A percentile compares a stretch with the other conserved stretches of the same genome.
Conservation (phyloP, 2,329 filamentous ascomycete species). For the Claviceps fusiformis region DNA sequence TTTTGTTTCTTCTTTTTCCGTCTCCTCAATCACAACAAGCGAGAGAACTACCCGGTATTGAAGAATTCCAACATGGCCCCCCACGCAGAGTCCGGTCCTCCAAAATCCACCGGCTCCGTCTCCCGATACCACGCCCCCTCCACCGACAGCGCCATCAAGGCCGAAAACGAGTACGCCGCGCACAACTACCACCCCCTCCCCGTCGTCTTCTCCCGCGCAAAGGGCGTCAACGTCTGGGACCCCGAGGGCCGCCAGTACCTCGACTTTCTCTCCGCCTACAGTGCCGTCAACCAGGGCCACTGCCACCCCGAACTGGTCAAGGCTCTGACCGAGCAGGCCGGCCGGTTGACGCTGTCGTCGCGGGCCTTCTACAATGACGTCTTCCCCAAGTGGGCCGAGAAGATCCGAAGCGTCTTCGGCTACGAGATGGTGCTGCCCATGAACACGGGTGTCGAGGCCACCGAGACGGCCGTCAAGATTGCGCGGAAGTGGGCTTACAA, state of each 20-base stretch:
- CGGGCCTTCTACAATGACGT: conserved; percentile 98
- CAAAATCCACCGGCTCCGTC: conserved; percentile 13
- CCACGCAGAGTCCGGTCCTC: conserved; percentile 34
- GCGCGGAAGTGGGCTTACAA: conserved; percentile 98
- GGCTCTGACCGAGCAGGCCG: conserved; percentile 77
- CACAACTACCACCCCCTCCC: conserved; percentile 99
- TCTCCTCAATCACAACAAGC: neutral
- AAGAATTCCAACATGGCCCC: conserved; percentile 37
- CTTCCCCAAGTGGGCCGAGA: conserved; percentile 89
- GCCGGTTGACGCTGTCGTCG: conserved; percentile 79
- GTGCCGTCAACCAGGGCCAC: conserved; percentile 94
- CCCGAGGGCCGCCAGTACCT: conserved; percentile 91
- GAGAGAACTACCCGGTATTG: neutral
- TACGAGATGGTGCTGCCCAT: conserved; percentile 98
- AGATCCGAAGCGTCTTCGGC: conserved; percentile 75
- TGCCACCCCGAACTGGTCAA: conserved; percentile 94
- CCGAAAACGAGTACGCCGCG: conserved; percentile 74
- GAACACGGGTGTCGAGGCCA: conserved; percentile 94
- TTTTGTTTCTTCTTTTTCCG: neutral
- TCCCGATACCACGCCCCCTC: conserved; percentile 60
- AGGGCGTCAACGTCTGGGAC: conserved; percentile 87
- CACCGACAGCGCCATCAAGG: conserved; percentile 62
- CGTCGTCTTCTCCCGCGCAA: conserved; percentile 77
- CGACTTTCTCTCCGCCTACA: conserved; percentile 96
- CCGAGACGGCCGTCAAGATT: conserved; percentile 92